A percentile compares a stretch with the other conserved stretches of the same genome.
Evolutionary conservation across 805 yeast genomes (phyloP).

Genomic region (Kuraishia hungarica): DNA sequence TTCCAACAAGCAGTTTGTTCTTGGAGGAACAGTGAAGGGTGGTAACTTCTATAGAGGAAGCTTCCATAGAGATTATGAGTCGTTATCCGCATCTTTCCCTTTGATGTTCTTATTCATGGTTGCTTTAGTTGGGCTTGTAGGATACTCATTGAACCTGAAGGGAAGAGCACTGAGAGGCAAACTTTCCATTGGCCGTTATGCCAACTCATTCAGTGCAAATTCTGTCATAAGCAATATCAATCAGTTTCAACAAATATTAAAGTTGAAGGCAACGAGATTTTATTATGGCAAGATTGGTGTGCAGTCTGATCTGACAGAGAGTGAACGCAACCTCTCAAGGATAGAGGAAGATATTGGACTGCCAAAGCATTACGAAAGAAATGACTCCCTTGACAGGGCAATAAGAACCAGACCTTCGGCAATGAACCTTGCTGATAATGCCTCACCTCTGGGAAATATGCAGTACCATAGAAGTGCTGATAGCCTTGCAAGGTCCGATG

Average conservation of each 20-base stretch:
- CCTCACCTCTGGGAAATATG: neutral
- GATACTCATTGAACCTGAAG: neutral
- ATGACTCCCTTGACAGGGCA: neutral
- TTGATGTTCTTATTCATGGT: neutral
- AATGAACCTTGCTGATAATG: neutral
- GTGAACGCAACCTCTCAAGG: neutral
- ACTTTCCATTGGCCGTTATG: neutral
- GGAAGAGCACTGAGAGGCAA: neutral
- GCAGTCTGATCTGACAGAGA: neutral
- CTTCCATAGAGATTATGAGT: neutral
- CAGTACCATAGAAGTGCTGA: neutral
- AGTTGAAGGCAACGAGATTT: neutral
- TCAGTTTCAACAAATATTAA: neutral
- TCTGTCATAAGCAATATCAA: neutral
- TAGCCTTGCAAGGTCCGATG: neutral
- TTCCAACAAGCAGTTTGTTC: conserved; percentile 1
- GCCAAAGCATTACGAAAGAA: neutral
- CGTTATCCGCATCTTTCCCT: neutral
- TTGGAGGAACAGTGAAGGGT: neutral
- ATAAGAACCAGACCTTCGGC: neutral
- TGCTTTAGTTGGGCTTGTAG: neutral
- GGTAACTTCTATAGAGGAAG: neutral
- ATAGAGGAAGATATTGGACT: neutral
- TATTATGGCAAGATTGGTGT: neutral
- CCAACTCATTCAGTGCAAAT: neutral